Conservation (phyloP, 495 filamentous ascomycete genomes). For the Cenococcum geophilum region DNA sequence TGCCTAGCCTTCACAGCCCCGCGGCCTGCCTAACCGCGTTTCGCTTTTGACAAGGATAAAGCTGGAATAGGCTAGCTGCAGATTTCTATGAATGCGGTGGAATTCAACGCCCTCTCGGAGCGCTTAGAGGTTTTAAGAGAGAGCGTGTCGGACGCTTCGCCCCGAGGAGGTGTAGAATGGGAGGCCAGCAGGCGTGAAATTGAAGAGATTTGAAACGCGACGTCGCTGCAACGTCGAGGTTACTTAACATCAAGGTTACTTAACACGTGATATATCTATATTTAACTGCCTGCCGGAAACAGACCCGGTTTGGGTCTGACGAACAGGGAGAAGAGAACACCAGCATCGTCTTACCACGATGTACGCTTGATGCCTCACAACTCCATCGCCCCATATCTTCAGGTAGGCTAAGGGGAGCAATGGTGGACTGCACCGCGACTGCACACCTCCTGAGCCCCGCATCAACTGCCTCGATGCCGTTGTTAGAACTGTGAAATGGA, state of each 20-base stretch:
- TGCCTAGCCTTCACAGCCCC: neutral
- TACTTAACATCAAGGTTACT: neutral
- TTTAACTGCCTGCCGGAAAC: neutral
- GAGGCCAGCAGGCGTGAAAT: neutral
- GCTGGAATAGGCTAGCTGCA: neutral
- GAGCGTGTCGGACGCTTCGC: neutral
- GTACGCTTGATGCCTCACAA: neutral
- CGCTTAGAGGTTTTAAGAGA: neutral
- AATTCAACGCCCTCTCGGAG: neutral
- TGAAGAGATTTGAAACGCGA: neutral
- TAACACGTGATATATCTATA: conserved; percentile 6
- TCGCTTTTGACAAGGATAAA: neutral
- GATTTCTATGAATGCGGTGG: neutral
- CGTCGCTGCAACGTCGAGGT: neutral
- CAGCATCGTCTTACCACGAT: neutral
- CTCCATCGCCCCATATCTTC: neutral
- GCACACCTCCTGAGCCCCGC: neutral
- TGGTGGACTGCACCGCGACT: neutral
- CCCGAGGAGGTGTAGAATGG: neutral
- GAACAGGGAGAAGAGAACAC: neutral
- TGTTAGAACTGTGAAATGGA: conserved; percentile 3
- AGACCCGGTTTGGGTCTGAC: neutral
- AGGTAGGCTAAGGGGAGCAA: neutral
- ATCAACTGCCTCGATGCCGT: neutral
- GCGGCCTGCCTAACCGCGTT: neutral